phyloP scores from a whole-genome alignment of 352 stramenopile genomes.

The Pythium volutum region DNA sequence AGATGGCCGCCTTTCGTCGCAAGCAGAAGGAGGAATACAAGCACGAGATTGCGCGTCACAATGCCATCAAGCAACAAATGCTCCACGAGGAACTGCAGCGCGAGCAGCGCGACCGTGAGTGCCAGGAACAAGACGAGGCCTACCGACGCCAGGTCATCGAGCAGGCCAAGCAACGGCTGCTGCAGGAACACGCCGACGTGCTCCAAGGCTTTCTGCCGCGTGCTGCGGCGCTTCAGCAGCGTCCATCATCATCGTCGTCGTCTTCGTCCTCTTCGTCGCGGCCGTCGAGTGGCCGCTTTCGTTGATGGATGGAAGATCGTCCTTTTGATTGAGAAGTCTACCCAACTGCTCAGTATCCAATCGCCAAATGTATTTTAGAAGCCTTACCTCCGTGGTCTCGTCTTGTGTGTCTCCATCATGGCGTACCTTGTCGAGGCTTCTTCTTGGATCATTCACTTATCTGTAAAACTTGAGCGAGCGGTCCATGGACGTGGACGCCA shows the following conservation, averaged over 20 bases:
- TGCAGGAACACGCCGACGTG: conserved; percentile 82
- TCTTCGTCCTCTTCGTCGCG: conserved; percentile 23
- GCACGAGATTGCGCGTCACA: conserved; percentile 49
- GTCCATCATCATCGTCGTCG: conserved; percentile 21
- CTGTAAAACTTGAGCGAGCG: conserved; percentile 74
- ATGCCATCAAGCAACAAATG: conserved; percentile 70
- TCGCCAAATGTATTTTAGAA: conserved; percentile 19
- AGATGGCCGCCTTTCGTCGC: conserved; percentile 53
- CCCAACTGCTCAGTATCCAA: conserved; percentile 2
- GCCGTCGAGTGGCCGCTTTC: conserved; percentile 8
- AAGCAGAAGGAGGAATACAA: conserved; percentile 70
- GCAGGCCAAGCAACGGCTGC: conserved; percentile 79
- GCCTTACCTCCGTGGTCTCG: background rate
- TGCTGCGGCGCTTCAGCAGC: background rate
- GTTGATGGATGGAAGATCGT: background rate
- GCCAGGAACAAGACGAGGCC: conserved; percentile 67
- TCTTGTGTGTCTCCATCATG: background rate
- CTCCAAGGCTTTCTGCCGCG: conserved; percentile 77
- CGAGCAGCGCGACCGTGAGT: conserved; percentile 65
- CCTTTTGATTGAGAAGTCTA: background rate
- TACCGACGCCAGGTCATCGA: conserved; percentile 83
- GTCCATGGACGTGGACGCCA: conserved; percentile 73
- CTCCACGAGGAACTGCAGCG: conserved; percentile 71
- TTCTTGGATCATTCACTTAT: conserved; percentile 24
- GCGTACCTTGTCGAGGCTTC: background rate